Evolutionary conservation across 2,329 filamentous ascomycete genomes (phyloP).

Genomic region (Fusarium cyanostomum): DNA sequence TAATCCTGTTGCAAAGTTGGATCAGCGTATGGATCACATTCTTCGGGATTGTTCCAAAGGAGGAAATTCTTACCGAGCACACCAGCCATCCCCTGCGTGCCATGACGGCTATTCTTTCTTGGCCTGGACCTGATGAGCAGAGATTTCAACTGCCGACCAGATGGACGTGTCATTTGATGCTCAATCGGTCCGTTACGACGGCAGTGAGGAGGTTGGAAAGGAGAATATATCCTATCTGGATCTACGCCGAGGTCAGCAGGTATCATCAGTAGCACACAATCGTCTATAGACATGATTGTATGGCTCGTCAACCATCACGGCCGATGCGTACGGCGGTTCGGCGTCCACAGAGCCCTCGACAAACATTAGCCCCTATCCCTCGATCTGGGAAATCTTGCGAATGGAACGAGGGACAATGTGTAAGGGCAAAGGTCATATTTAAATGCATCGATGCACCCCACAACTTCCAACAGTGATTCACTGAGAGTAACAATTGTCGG

Average conservation of each 20-base stretch:
- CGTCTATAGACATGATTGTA: constrained; percentile 15
- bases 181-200: constrained; percentile 4
- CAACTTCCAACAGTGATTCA: background rate
- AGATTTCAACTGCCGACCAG: background rate
- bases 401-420: constrained; percentile 21
- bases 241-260: background rate
- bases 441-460: constrained; percentile 18
- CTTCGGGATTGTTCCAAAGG: no score
- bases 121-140: background rate
- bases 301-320: constrained; percentile 1
- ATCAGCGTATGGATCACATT: background rate
- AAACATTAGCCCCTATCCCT: background rate
- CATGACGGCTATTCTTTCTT: background rate
- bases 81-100: background rate
- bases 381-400: constrained; percentile 23
- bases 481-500: constrained; percentile 2
- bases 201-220: background rate
- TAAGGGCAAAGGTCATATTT: constrained; percentile 32
- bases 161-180: background rate
- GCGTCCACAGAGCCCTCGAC: background rate
- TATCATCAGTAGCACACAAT: constrained; percentile 3
- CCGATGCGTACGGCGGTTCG: background rate
- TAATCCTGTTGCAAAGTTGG: background rate
- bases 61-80: background rate
- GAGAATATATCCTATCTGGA: background rate